Evolutionary conservation across 2,329 filamentous ascomycete species (phyloP), one percentile per base, ranked within the genome.

Genomic region (Helminthosporium solani): DNA sequence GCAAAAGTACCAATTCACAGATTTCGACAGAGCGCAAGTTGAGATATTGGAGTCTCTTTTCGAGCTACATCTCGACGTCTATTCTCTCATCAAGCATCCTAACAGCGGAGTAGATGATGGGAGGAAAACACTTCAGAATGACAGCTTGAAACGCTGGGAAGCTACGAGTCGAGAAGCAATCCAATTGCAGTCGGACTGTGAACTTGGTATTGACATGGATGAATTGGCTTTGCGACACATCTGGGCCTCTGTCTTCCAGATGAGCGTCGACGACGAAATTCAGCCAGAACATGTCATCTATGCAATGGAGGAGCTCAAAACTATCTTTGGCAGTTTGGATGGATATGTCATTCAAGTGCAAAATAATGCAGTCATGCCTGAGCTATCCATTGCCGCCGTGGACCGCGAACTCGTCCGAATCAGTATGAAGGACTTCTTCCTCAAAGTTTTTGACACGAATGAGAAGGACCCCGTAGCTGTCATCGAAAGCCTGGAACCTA

Each of bases 391-490:
- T 2, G 79, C 81, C n/a, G 88, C 90, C 0, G 85, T 94, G 7
- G 91, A 97, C 52, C 85, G 90, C 44, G 92, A 99, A 65, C 86
- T 96, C 20, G 92, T 89, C 11, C 90, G 91, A 60, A 78, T 97
- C 27, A 96, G 89, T 12, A 97, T 92, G 0, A 94, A 95, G 82
- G 92, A 96, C 63, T 97, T 97, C 68, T 97, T 99, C 70, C 78
- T 90, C 40, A 88, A 85, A 30, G 81, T 99, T 0, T 97, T 97
- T 65, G 87, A 88, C 49, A 85, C 90, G 30, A 87, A 94, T 46
- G 81, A 85, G 47, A 84, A 86, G 37, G 86, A 96, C 56, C 88
- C 92, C 0, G 81, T 92, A 11, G 80, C 85, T 4, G 83, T 96
- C 16, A 96, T 99, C 47, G 90, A 96, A 61, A 94, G 85, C 21